phyloP scores from a whole-genome alignment of 495 filamentous ascomycete species.

The Cercophora sp. region DNA sequence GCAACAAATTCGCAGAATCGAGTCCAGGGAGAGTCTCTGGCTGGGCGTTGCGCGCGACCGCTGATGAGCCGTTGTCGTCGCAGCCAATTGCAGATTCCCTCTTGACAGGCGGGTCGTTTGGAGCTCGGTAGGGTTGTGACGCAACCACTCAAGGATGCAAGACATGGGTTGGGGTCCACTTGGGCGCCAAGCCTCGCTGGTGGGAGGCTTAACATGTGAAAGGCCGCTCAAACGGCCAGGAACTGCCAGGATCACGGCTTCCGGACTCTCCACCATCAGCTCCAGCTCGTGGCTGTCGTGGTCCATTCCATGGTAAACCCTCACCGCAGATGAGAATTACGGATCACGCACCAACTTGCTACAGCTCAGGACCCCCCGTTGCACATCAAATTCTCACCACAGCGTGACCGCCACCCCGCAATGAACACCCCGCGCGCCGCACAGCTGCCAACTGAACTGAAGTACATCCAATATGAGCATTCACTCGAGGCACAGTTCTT shows the following conservation, averaged over 20 bases:
- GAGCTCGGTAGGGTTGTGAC: neutral
- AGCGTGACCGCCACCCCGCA: neutral
- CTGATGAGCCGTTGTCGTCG: no score
- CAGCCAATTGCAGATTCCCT: no score
- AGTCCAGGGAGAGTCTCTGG: no score
- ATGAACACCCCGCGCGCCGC: conserved; percentile 22
- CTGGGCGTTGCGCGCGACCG: no score
- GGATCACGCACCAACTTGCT: neutral
- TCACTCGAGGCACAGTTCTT: conserved; percentile 76
- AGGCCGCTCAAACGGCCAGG: neutral
- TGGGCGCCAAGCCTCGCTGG: neutral
- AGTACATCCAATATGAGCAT: conserved; percentile 80
- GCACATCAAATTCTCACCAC: no score
- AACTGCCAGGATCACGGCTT: neutral
- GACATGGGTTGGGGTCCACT: neutral
- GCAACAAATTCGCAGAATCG: no score
- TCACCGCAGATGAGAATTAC: neutral
- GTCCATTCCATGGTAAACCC: no score
- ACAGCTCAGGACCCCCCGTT: no score
- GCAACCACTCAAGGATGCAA: neutral
- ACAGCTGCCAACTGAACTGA: conserved; percentile 52
- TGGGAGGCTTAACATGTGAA: neutral
- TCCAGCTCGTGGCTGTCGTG: no score
- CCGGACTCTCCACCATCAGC: neutral
- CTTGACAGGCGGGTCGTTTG: neutral